phyloP scores from a whole-genome alignment of 2,329 filamentous ascomycete species.

The Gnomoniopsis smithogilvyi region DNA sequence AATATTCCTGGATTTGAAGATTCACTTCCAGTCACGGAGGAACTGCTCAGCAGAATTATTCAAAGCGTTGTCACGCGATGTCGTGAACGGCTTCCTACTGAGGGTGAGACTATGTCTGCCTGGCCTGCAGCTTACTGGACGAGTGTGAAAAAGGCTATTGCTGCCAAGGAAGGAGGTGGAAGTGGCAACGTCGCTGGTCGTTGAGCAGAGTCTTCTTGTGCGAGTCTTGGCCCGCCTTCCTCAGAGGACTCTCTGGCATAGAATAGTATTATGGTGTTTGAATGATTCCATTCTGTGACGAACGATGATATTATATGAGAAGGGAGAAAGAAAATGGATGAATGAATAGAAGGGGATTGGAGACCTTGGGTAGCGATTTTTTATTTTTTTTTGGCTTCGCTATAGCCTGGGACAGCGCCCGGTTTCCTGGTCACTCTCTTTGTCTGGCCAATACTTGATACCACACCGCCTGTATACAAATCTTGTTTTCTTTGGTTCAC shows the following conservation, averaged over 20 bases:
- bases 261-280: neutral
- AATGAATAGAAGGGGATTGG: neutral
- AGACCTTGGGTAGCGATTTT: slow-evolving; percentile 11
- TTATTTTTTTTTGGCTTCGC: slow-evolving; percentile 1
- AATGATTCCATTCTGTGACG: neutral
- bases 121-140: slow-evolving; percentile 63
- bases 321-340: neutral
- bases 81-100: slow-evolving; percentile 55
- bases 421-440: slow-evolving; percentile 2
- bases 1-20: slow-evolving; percentile 34
- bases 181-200: neutral
- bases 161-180: slow-evolving; percentile 24
- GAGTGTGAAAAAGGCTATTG: slow-evolving; percentile 52
- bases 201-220: neutral
- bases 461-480: slow-evolving; percentile 13
- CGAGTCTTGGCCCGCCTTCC: neutral
- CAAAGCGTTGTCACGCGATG: slow-evolving; percentile 60
- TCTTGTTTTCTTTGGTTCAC: neutral
- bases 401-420: neutral
- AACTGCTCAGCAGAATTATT: slow-evolving; percentile 59
- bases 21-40: slow-evolving; percentile 59
- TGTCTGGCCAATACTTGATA: slow-evolving; percentile 9
- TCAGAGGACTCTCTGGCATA: neutral
- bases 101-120: slow-evolving; percentile 50
- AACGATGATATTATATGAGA: slow-evolving; percentile 4